These are phyloP conservation scores for Citrus glauca DNA, from an alignment of 345 rosid genomes.

Conservation along the genomic window DNA sequence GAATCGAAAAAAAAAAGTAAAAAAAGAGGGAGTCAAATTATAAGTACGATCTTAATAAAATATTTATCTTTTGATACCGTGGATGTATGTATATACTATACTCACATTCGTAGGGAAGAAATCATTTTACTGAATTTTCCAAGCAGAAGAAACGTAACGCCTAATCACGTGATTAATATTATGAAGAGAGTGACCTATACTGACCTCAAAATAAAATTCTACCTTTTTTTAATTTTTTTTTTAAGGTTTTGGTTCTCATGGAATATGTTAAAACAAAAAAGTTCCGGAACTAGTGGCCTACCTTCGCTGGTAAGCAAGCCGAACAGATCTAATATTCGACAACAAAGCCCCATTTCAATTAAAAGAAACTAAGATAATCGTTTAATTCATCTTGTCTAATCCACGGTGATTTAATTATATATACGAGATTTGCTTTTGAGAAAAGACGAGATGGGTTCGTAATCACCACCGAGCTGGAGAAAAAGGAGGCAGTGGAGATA, in stretches of 20 bases:
- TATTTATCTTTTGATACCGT: too few relatives aligned
- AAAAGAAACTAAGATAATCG: not conserved
- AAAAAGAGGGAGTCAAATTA: too few relatives aligned
- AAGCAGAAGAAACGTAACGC: too few relatives aligned
- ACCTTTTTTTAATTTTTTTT: not conserved
- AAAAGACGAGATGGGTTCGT: conserved; percentile 27
- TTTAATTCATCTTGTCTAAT: conserved; percentile 8
- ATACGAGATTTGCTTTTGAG: not conserved
- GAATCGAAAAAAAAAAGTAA: rapidly evolving
- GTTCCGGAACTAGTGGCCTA: not conserved
- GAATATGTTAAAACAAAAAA: not conserved
- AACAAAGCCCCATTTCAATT: not conserved
- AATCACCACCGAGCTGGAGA: conserved; percentile 18
- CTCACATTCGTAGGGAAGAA: too few relatives aligned
- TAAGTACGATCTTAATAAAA: too few relatives aligned
- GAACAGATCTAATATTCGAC: conserved; percentile 5
- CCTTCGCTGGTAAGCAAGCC: not conserved
- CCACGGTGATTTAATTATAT: not conserved
- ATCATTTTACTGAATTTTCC: not conserved
- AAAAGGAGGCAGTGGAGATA: conserved; percentile 5
- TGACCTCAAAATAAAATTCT: not conserved
- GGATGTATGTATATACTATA: too few relatives aligned
- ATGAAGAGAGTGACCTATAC: not conserved
- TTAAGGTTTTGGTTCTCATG: not conserved
- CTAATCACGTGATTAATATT: not conserved